Base-by-base conservation (phyloP, 2,329 filamentous ascomycete species). In the Pyricularia pennisetigena region DNA sequence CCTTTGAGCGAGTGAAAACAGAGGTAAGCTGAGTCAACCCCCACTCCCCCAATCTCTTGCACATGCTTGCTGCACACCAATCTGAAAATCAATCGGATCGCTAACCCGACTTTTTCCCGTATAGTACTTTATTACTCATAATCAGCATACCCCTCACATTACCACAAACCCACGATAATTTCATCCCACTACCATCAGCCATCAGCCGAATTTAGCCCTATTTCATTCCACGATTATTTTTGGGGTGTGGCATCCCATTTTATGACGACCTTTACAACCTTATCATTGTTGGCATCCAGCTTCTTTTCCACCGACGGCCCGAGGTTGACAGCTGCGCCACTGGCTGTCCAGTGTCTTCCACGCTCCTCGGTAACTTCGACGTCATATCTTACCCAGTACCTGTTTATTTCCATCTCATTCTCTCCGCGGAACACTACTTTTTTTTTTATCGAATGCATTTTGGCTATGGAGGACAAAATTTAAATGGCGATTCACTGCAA, bases 101-200 rank as follows among this genome's bases (percentile, higher is more conserved):
- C 65, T 57, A 66, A 49, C 65, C n/a, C 65, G 63, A 24, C 9
- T 32, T 63, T 63, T 28, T 28, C 28, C 61, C 57, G 8, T 10
- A 26, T 26, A 24, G 49, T 29, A 32, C 57, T 49, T 62, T 23
- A 64, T 62, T 41, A 68, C 49, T 20, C 30, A 16, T 57, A 64
- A 64, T 68, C 12, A 26, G 14, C 54, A 62, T 64, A 57, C 68
- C 68, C 70, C 69, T 68, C 64, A 64, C 67, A 69, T 69, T 66
- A 70, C 57, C 65, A 64, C 69, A 68, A 63, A 68, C 65, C 66
- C 62, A 63, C 32, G 32, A 26, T 63, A 24, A 54, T 57, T 54
- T 29, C 32, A 26, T 66, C 35, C 35, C 32, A 29, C 23, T 41
- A 28, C 35, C 12, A n/a, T 20, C 29, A 30, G n/a, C 35, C 1